phyloP scores from a whole-genome alignment of 345 rosid species.

The Salix koriyanagi region DNA sequence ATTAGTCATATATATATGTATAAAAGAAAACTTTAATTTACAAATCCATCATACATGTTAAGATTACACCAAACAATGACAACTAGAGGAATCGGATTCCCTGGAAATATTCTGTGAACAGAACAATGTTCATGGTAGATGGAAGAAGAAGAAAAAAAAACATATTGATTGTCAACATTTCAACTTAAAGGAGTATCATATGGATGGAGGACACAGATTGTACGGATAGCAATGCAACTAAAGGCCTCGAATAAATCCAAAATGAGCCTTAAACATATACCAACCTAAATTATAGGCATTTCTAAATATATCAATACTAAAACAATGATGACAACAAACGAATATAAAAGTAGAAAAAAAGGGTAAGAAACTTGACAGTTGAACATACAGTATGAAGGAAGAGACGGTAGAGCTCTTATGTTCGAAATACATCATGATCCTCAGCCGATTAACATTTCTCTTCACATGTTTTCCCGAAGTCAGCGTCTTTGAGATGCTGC shows the following conservation, averaged over 20 bases:
- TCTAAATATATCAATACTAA: neutral
- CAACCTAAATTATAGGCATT: neutral
- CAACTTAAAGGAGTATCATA: conserved; percentile 12
- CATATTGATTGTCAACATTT: neutral
- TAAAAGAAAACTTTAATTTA: no score
- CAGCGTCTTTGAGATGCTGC: conserved; percentile 31
- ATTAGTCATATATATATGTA: no score
- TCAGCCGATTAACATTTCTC: neutral
- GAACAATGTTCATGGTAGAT: no score
- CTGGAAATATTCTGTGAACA: no score
- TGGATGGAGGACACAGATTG: neutral
- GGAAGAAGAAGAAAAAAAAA: no score
- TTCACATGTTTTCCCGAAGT: conserved; percentile 20
- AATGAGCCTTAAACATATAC: neutral
- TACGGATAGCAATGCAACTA: neutral
- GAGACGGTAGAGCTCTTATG: conserved; percentile 1
- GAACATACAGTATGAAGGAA: neutral
- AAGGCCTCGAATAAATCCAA: neutral
- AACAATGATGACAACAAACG: neutral
- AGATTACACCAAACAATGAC: no score
- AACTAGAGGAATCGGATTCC: no score
- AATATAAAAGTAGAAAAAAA: no score
- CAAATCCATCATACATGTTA: no score
- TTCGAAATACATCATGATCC: conserved; percentile 6
- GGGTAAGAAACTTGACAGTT: neutral